Evolutionary conservation across 352 stramenopile genomes (phyloP), one percentile per base, ranked within the genome.

Genomic region (Phytophthora sojae): DNA sequence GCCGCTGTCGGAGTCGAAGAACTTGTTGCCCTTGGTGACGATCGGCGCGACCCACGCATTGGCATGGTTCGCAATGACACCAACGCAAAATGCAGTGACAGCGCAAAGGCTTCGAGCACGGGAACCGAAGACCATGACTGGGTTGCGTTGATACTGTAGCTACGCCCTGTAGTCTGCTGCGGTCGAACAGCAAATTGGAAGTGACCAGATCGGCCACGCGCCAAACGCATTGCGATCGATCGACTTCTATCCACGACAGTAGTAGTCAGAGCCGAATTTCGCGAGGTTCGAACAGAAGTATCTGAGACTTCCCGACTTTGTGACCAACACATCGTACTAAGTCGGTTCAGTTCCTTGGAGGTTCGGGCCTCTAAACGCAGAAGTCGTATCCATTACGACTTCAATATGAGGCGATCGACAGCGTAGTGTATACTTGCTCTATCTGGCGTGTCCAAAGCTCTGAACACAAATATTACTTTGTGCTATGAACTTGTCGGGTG

Each of bases 21-120:
- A 92, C 71, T 96, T 96, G 80, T 95, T 95, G 65, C 89, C 88
- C 49, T 90, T 90, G 60, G 69, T 66, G 19, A 89, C 55, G 67
- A 92, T 82, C 11, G 71, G 80, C 21, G 78, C 42, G 6, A 32
- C 6, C 6, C 4, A 9, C 4, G 6, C 6, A 0, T 32, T 6
- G 29, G 29, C 29, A 32, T 32, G 29, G 29, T 9, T 30, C 4
- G 66, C 12, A 6, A 56, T 26, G 4, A 57, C 26, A 6, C 45
- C 39, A 25, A 60, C 14, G 11, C 35, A 71, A 11, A 80, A 39
- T 39, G 39, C 56, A 50, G 42, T 37, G 45, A 52, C 14, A n/a
- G 67, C 62, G 26, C 71, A 73, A 12, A 79, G 19, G 17, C 25
- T 57, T 8, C 63, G 71, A 26, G 66, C 42, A 19, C 62, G 58